Conservation (phyloP, 371 early-diverging fungal species). For the Lichtheimia ornata region DNA sequence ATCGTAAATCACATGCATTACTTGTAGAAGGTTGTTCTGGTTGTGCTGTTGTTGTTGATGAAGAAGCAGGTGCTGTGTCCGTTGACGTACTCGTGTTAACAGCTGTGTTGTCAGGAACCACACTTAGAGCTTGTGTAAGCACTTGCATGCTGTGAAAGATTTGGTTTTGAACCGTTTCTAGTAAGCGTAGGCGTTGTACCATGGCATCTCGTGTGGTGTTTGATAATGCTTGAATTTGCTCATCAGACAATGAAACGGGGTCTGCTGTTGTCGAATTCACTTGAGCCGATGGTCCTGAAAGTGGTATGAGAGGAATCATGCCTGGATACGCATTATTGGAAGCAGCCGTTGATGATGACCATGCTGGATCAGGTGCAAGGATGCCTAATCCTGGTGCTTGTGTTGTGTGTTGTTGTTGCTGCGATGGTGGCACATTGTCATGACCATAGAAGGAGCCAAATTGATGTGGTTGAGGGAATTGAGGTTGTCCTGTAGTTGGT, state of each 20-base stretch:
- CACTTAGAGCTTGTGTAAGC: constrained; percentile 56
- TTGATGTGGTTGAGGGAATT: constrained; percentile 10
- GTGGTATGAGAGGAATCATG: constrained; percentile 35
- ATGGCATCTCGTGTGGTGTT: constrained; percentile 59
- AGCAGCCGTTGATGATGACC: constrained; percentile 2
- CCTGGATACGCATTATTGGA: constrained; percentile 18
- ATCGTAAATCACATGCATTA: neutral
- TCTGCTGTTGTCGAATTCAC: constrained; percentile 11
- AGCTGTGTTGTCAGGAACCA: constrained; percentile 30
- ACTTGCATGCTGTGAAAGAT: constrained; percentile 61
- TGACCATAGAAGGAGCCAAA: too few species aligned
- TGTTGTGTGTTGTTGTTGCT: constrained; percentile 6
- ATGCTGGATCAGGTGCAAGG: constrained; percentile 5
- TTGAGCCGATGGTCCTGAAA: constrained; percentile 8
- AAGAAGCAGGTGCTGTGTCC: too few species aligned
- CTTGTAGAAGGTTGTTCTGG: too few species aligned
- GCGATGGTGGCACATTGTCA: neutral
- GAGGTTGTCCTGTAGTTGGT: constrained; percentile 21
- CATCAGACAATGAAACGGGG: constrained; percentile 55
- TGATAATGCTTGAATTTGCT: constrained; percentile 56
- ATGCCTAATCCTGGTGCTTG: constrained; percentile 14
- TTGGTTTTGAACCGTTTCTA: constrained; percentile 65
- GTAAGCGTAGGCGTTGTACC: constrained; percentile 54
- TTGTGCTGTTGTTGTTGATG: neutral
- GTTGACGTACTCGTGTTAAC: neutral